A percentile compares a stretch with the other conserved stretches of the same genome.
phyloP scores from a whole-genome alignment of 73 alveolate genomes.

The Paramecium bursaria region DNA sequence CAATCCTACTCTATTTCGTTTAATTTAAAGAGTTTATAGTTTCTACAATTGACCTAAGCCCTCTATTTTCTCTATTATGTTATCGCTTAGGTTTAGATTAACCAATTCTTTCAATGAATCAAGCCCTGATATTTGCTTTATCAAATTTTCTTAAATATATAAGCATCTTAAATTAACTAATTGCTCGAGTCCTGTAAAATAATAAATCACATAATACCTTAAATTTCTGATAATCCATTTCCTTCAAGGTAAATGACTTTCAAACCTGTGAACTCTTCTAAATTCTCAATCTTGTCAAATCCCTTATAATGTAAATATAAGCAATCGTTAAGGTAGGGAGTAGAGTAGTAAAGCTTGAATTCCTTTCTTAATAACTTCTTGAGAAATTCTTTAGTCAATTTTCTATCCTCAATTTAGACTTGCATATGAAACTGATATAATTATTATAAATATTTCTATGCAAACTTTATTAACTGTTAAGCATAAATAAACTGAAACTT shows the following conservation, averaged over 20 bases:
- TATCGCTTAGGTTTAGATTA: constrained; percentile 90
- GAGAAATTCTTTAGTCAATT: constrained; percentile 70
- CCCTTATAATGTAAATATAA: constrained; percentile 97
- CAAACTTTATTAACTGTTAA: too few species aligned
- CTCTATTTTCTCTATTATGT: constrained; percentile 86
- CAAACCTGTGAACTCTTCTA: constrained; percentile 92
- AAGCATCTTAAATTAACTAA: constrained; percentile 80
- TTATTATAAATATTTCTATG: too few species aligned
- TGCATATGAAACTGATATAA: too few species aligned
- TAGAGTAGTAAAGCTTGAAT: constrained; percentile 89
- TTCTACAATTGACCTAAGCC: constrained; percentile 69
- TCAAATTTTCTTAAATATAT: constrained; percentile 90
- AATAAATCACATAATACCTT: constrained; percentile 18
- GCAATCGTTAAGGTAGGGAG: constrained; percentile 96
- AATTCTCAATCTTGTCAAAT: constrained; percentile 89
- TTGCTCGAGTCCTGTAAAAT: constrained; percentile 76
- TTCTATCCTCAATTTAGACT: constrained; percentile 46
- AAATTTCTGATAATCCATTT: constrained; percentile 88
- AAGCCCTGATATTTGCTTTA: constrained; percentile 89
- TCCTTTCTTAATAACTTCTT: constrained; percentile 85
- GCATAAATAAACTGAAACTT: too few species aligned
- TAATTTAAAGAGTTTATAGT: constrained; percentile 82
- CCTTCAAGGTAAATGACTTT: constrained; percentile 94
- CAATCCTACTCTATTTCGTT: constrained; percentile 92
- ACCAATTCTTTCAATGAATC: constrained; percentile 79